Evolutionary conservation across 345 rosid genomes (phyloP).

Genomic region (Corymbia maculata): DNA sequence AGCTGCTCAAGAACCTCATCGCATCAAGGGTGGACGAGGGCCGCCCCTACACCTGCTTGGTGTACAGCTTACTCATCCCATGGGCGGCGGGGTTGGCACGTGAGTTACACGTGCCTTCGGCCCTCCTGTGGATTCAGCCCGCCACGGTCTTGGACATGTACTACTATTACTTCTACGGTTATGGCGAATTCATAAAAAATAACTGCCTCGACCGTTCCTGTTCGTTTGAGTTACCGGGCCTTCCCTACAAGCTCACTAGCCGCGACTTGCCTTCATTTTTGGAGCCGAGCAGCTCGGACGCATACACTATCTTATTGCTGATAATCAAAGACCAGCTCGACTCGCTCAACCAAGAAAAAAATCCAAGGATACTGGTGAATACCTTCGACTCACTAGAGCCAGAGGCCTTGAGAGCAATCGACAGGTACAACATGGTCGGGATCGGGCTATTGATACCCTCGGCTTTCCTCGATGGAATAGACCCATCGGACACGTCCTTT

Average conservation of each 20-base stretch:
- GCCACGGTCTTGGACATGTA: slow-evolving; percentile 50
- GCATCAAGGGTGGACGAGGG: background rate
- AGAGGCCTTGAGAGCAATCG: slow-evolving; percentile 25
- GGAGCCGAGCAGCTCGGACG: slow-evolving; percentile 2
- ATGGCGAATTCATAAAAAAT: slow-evolving; percentile 5
- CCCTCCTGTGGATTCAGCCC: slow-evolving; percentile 54
- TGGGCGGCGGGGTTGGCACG: slow-evolving; percentile 48
- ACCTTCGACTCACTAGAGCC: slow-evolving; percentile 43
- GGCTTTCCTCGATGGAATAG: slow-evolving; percentile 6
- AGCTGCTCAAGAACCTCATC: slow-evolving; percentile 26
- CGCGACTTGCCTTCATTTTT: slow-evolving; percentile 48
- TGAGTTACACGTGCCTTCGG: slow-evolving; percentile 16
- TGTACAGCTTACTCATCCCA: slow-evolving; percentile 38
- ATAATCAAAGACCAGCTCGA: slow-evolving; percentile 17
- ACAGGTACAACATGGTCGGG: slow-evolving; percentile 8
- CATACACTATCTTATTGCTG: background rate
- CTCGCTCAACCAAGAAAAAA: slow-evolving; percentile 16
- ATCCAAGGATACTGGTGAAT: slow-evolving; percentile 41
- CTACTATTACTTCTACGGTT: slow-evolving; percentile 40
- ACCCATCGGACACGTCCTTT: slow-evolving; percentile 2
- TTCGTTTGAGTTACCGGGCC: slow-evolving; percentile 27
- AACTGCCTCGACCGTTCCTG: background rate
- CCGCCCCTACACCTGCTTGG: slow-evolving; percentile 16
- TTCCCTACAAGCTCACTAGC: slow-evolving; percentile 8
- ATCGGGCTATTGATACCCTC: slow-evolving; percentile 48